These are phyloP conservation scores for Boletus sensibilis DNA, from an alignment of 768 basidiomycete species.

Conservation along the genomic window DNA sequence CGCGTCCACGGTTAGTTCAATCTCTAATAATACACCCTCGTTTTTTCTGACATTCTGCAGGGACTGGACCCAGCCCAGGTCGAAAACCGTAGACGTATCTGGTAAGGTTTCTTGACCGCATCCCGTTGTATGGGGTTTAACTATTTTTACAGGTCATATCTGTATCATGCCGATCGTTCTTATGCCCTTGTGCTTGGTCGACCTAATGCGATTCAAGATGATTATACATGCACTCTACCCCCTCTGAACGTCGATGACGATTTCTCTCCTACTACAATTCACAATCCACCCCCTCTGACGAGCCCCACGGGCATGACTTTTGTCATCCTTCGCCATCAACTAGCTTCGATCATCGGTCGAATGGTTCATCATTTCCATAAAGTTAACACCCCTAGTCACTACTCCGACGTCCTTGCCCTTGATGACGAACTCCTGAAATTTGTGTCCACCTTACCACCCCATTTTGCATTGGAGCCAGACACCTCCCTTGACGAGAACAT, in stretches of 20 bases:
- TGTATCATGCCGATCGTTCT: conserved; percentile 92
- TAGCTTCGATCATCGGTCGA: conserved; percentile 82
- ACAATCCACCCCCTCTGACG: conserved; percentile 56
- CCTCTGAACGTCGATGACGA: conserved; percentile 75
- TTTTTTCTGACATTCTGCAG: conserved; percentile 35
- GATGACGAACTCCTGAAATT: conserved; percentile 85
- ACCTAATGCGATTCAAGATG: conserved; percentile 86
- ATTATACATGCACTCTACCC: conserved; percentile 78
- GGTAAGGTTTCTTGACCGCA: conserved; percentile 43
- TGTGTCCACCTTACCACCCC: conserved; percentile 71
- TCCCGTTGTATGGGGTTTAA: conserved; percentile 2
- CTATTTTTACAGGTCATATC: conserved; percentile 60
- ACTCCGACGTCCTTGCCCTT: conserved; percentile 75
- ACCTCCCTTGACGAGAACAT: conserved; percentile 66
- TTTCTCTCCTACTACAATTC: conserved; percentile 41
- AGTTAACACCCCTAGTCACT: conserved; percentile 72
- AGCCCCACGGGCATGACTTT: conserved; percentile 85
- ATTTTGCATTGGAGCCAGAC: conserved; percentile 76
- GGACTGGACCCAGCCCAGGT: conserved; percentile 72
- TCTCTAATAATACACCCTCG: neutral
- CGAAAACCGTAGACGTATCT: conserved; percentile 88
- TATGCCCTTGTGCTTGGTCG: conserved; percentile 90
- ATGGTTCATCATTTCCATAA: conserved; percentile 94
- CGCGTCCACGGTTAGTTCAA: conserved; percentile 64
- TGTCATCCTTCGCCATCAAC: conserved; percentile 78